These are phyloP conservation scores for Aphelidium insulamus DNA, from an alignment of 371 early-diverging fungal genomes.

Conservation along the genomic window DNA sequence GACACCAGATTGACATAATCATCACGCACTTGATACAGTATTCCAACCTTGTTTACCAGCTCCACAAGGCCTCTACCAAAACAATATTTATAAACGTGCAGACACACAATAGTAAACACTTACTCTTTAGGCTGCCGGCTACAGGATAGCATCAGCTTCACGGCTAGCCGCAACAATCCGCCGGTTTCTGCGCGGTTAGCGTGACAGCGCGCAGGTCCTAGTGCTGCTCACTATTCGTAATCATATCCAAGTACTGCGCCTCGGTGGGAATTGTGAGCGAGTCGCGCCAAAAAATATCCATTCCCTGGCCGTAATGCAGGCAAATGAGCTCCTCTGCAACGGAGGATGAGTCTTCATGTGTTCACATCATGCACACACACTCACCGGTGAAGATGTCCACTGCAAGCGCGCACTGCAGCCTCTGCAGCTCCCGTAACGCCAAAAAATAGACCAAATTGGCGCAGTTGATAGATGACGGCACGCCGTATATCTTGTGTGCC, in stretches of 20 bases:
- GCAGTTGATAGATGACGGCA: conserved; percentile 74
- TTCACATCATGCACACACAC: not conserved
- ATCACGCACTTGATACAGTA: conserved; percentile 86
- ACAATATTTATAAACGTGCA: not conserved
- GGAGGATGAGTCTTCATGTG: not conserved
- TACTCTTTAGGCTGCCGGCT: conserved; percentile 4
- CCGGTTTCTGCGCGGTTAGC: conserved; percentile 71
- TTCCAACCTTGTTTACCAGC: conserved; percentile 68
- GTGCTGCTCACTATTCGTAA: conserved; percentile 66
- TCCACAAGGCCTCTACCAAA: conserved; percentile 39
- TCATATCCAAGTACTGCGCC: conserved; percentile 69
- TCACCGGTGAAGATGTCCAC: conserved; percentile 56
- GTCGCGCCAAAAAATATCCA: conserved; percentile 77
- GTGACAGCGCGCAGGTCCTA: too few relatives aligned
- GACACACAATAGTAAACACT: not conserved
- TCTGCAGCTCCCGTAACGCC: conserved; percentile 50
- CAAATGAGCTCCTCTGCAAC: conserved; percentile 52
- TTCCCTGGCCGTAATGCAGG: conserved; percentile 85
- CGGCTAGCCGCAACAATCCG: conserved; percentile 76
- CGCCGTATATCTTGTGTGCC: conserved; percentile 83
- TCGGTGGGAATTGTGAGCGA: conserved; percentile 59
- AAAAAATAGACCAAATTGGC: conserved; percentile 89
- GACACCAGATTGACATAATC: conserved; percentile 84
- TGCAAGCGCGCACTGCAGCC: conserved; percentile 36
- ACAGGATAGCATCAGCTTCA: conserved; percentile 66